A percentile compares a stretch with the other conserved stretches of the same genome.
These are phyloP conservation scores for Uromyces viciae-fabae DNA, from an alignment of 1,284 basidiomycete species.

Conservation along the genomic window DNA sequence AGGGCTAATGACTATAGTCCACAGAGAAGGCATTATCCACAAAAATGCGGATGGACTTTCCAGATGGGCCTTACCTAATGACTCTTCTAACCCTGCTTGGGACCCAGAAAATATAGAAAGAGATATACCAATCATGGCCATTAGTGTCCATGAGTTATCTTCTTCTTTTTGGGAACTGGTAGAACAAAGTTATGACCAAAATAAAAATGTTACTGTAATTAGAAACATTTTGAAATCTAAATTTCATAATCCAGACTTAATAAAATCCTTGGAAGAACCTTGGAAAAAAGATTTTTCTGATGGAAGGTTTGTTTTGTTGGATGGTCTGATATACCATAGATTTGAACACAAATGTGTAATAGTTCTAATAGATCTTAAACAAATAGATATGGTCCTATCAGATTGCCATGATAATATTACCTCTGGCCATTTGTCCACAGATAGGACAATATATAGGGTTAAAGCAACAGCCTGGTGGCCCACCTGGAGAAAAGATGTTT, in stretches of 20 bases:
- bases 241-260: background rate
- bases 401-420: slow-evolving; percentile 13
- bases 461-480: slow-evolving; percentile 14
- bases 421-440: background rate
- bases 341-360: background rate
- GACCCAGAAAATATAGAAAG: background rate
- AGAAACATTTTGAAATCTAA: background rate
- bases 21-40: background rate
- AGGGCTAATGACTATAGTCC: background rate
- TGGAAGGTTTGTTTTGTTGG: background rate
- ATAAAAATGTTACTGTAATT: background rate
- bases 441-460: background rate
- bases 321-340: slow-evolving; percentile 1
- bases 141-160: background rate
- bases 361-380: background rate
- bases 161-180: background rate
- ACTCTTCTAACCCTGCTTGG: background rate
- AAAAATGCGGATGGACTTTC: background rate
- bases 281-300: slow-evolving; percentile 2
- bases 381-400: background rate
- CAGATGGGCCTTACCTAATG: background rate
- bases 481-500: background rate
- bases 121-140: background rate
- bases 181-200: background rate
- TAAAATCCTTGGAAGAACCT: background rate